Conservation (phyloP, 1,139 yeast species). For the Blastobotrys buckinghamii region DNA sequence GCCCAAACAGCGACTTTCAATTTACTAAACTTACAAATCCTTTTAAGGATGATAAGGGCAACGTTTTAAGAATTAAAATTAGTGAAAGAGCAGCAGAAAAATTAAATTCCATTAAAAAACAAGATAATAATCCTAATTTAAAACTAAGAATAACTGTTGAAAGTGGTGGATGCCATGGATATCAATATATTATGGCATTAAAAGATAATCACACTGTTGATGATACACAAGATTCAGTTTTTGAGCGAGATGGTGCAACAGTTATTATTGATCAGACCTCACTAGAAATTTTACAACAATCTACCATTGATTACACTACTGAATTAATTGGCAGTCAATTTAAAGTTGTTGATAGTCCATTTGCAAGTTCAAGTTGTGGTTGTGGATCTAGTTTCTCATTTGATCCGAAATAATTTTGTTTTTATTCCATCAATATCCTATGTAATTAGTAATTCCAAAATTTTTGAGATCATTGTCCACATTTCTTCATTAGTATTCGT, state of each 20-base stretch:
- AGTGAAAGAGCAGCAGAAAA: slow-evolving; percentile 47
- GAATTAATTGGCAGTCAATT: slow-evolving; percentile 95
- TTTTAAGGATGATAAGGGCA: slow-evolving; percentile 30
- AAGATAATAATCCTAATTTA: slow-evolving; percentile 54
- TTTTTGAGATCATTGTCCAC: slow-evolving; percentile 10
- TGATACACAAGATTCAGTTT: slow-evolving; percentile 44
- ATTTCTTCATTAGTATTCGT: slow-evolving; percentile 5
- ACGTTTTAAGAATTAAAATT: slow-evolving; percentile 34
- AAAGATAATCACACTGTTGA: slow-evolving; percentile 44
- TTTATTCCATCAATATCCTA: neutral
- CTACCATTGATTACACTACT: slow-evolving; percentile 82
- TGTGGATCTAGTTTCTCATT: slow-evolving; percentile 95
- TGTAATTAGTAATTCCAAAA: slow-evolving; percentile 3
- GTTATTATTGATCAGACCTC: slow-evolving; percentile 78
- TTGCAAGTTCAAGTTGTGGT: slow-evolving; percentile 89
- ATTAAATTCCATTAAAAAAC: slow-evolving; percentile 49
- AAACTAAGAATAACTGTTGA: slow-evolving; percentile 78
- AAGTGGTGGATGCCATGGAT: slow-evolving; percentile 98
- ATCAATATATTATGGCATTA: slow-evolving; percentile 75
- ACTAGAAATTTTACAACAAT: slow-evolving; percentile 74
- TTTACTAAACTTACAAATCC: slow-evolving; percentile 29
- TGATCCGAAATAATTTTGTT: slow-evolving; percentile 41
- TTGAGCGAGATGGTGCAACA: slow-evolving; percentile 62
- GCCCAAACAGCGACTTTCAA: slow-evolving; percentile 16
- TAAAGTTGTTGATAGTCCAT: slow-evolving; percentile 85